A percentile compares a stretch with the other conserved stretches of the same genome.
These are phyloP conservation scores for Hypoxylon sp. DNA, from an alignment of 2,329 filamentous ascomycete genomes.

Conservation along the genomic window DNA sequence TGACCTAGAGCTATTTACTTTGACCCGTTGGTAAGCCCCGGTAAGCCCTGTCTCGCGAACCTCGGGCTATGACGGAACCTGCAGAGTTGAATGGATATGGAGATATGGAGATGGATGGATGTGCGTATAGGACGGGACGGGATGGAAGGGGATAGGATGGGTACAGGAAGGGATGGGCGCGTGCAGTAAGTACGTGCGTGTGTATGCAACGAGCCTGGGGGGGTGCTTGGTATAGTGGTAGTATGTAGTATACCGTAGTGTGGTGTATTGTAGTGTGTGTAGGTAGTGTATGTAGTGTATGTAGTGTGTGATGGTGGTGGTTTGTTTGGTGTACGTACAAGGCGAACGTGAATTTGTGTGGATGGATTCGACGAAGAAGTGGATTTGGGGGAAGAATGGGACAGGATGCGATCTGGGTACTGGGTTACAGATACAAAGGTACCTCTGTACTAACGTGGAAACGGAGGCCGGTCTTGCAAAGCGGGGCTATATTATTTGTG, in stretches of 20 bases:
- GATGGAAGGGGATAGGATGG: too few relatives aligned
- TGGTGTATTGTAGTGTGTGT: conserved; percentile 17
- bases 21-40: conserved; percentile 43
- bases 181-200: conserved; percentile 10
- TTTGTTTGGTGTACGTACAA: conserved; percentile 36
- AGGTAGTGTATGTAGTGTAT: conserved; percentile 18
- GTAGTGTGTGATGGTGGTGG: conserved; percentile 30
- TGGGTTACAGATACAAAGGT: conserved; percentile 30
- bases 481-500: conserved; percentile 36
- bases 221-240: conserved; percentile 27
- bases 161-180: too few relatives aligned
- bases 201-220: conserved; percentile 22
- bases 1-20: conserved; percentile 43
- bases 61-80: conserved; percentile 58
- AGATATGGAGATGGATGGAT: conserved; percentile 26
- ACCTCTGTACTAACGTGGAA: conserved; percentile 9
- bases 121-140: too few relatives aligned
- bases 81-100: conserved; percentile 38
- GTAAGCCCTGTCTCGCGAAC: conserved; percentile 50
- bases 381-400: conserved; percentile 29
- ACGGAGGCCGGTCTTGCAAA: conserved; percentile 28
- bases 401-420: conserved; percentile 32
- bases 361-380: conserved; percentile 33
- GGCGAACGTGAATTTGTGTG: conserved; percentile 38
- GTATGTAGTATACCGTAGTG: conserved; percentile 25